Evolutionary conservation across 2,329 filamentous ascomycete genomes (phyloP), one percentile per base, ranked within the genome.

Genomic region (Fusarium coffeatum): DNA sequence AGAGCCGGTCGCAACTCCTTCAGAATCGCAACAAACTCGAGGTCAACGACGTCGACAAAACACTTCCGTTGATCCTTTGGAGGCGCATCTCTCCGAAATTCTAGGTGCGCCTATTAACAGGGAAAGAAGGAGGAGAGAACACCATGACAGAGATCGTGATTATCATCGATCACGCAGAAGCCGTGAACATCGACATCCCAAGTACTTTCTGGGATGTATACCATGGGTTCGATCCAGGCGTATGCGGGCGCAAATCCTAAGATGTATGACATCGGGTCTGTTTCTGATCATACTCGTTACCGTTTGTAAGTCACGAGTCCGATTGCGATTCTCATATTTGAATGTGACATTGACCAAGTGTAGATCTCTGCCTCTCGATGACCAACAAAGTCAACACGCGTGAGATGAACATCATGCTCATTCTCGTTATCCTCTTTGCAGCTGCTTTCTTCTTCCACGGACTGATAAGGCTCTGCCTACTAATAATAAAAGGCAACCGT

Each of bases 371-470:
- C 8, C 86, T 97, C 46, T 87, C 89, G 22, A 83, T 94, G 46
- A 90, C 90, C 5, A 85, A 88, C 65, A 87, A 87, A 42, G 84
- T 89, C 64, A 83, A 87, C 53, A 87, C 87, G 43, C 88, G 88
- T 77, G 91, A 93, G 78, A 90, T 97, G 75, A 92, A 93, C 74
- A 88, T 97, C 63, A 84, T 97, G 55, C 86, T 97, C 64, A 90
- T 97, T 59, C 85, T 97, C 55, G 85, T 94, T 69, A 90, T 97
- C 60, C 81, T 97, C 54, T 83, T 90, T 55, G 86, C 90, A 34
- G 90, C 91, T 3, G 88, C 95, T 70, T 89, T 97, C 80, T 96
- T 97, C 84, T 91, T 89, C 75, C 93, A 97, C 79, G 88, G 90
- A 43, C 81, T 96, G 18, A 87, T 96, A 60, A 89, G 92, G 20